Conservation (phyloP, 352 stramenopile species). For the Globisporangium paroecandrum region DNA sequence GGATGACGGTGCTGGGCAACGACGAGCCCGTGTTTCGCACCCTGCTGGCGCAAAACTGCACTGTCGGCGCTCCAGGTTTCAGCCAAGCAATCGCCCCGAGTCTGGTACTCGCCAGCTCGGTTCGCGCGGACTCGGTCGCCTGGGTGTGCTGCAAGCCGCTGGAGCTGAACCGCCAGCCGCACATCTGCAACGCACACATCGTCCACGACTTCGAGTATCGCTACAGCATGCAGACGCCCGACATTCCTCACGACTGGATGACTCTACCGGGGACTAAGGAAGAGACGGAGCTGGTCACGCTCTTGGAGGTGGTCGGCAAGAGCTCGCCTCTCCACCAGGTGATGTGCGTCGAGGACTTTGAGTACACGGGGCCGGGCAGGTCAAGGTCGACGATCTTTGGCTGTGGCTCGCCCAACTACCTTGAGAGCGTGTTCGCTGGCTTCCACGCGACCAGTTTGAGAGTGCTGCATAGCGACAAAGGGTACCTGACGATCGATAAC, state of each 20-base stretch:
- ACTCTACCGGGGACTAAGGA: not conserved
- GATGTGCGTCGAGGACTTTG: not conserved
- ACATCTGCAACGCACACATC: no score
- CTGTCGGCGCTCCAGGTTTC: no score
- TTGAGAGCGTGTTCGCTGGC: not conserved
- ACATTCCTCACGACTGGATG: not conserved
- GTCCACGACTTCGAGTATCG: no score
- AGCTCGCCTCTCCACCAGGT: not conserved
- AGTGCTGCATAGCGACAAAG: not conserved
- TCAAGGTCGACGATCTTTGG: not conserved
- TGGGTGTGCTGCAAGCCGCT: no score
- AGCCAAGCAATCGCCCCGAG: no score
- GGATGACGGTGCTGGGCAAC: no score
- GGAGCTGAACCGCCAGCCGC: no score
- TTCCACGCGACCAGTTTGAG: not conserved
- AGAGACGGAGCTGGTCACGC: not conserved
- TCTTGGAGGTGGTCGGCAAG: not conserved
- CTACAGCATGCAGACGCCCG: no score
- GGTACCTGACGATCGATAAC: not conserved
- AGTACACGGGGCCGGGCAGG: not conserved
- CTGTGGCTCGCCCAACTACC: not conserved
- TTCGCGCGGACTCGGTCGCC: no score
- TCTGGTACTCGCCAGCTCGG: no score
- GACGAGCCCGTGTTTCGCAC: no score
- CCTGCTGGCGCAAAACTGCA: no score